A percentile compares a stretch with the other conserved stretches of the same genome.
These are phyloP conservation scores for Psilocybe azurescens DNA, from an alignment of 768 basidiomycete species.

Conservation along the genomic window DNA sequence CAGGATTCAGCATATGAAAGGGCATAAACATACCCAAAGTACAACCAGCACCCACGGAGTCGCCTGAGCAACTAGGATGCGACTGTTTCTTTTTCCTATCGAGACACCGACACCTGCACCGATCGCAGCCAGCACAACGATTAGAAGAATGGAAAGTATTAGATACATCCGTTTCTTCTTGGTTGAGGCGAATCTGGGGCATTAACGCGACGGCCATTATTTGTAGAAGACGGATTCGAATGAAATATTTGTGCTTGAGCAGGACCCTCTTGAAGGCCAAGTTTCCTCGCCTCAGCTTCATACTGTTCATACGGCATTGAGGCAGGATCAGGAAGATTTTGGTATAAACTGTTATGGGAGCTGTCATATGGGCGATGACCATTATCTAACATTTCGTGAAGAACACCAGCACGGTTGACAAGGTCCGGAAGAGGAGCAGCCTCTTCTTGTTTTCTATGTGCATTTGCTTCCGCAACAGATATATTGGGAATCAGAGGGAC, in stretches of 20 bases:
- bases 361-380: constrained; percentile 60
- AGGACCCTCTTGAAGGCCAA: constrained; percentile 6
- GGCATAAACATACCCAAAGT: constrained; percentile 51
- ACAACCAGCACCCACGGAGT: constrained; percentile 55
- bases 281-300: constrained; percentile 15
- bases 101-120: constrained; percentile 51
- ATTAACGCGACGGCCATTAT: background rate
- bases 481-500: constrained; percentile 57
- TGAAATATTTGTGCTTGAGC: constrained; percentile 2
- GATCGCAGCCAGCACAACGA: constrained; percentile 43
- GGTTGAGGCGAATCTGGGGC: background rate
- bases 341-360: constrained; percentile 30
- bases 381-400: constrained; percentile 55
- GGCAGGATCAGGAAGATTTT: constrained; percentile 15
- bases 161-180: constrained; percentile 19
- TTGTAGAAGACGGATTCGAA: background rate
- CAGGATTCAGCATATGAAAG: background rate
- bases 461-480: constrained; percentile 45
- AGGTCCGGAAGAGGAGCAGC: constrained; percentile 55
- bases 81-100: constrained; percentile 30
- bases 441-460: constrained; percentile 50
- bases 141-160: constrained; percentile 30
- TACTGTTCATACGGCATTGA: constrained; percentile 12
- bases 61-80: constrained; percentile 41
- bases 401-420: constrained; percentile 51